Evolutionary conservation across 768 basidiomycete genomes (phyloP), one percentile per base, ranked within the genome.

Genomic region (Strobilomyces dryophilus): DNA sequence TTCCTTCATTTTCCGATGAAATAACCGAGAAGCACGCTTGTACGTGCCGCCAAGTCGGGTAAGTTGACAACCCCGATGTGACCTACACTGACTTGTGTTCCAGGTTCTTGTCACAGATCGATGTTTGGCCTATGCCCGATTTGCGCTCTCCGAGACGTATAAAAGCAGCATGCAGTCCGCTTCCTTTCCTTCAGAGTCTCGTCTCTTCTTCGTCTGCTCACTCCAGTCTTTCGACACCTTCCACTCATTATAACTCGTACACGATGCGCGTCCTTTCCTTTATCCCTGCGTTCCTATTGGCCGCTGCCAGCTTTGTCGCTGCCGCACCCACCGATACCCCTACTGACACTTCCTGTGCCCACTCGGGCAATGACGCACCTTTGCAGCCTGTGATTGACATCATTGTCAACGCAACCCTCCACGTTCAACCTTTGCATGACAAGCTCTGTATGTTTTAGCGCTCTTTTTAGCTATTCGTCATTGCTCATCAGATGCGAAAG

Each of bases 211-310:
- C 18, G 0, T 39, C 31, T 35, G 1, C 32, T 46, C 41, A 24
- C 37, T 52, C 51, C 31, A 60, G 45, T 53, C 47, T 44, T 49
- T 51, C 17, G 43, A 53, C 52, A 58, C 60, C 49, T 27, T 20
- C 46, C 58, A 20, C 49, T 61, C 53, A 52, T 56, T 45, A 39
- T 43, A 49, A 14, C 54, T 52, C 50, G 49, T 49, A 55, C 49
- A 57, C 42, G 40, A 64, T 64, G 62, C 63, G 62, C 34, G 60
- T 62, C 60, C 63, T 64, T 51, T 62, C 63, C 6, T 61, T 65
- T 1, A 57, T 65, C 52, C 52, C 55, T 52, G 54, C 63, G 2
- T 21, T 65, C 51, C 32, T 61, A 17, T 42, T 60, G 8, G 57
- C 53, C 0, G 63, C 52, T 3, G 42, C 56, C 8, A 52, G 60